Base-by-base conservation (phyloP, 23 red algal genomes). In the Gracilaria gracilis region DNA sequence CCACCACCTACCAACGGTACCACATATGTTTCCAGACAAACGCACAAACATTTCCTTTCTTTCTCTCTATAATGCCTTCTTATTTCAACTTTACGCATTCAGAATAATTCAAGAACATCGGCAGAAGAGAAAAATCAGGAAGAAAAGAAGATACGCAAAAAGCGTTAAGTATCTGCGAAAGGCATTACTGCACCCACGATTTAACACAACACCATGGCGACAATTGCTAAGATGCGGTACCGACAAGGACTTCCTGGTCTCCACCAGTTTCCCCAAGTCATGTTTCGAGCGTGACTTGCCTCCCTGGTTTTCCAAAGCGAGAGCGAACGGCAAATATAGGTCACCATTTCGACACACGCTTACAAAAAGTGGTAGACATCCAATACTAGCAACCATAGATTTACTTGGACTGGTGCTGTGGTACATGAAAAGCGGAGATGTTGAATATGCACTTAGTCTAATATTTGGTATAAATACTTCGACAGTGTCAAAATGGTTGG, bases 401-500 rank as follows among this genome's bases (percentile, higher is more conserved):
- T 49, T 85, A 32, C 47, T 67, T 20, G 61, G 17, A 20, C 31
- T 65, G 16, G 19, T 55, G 9, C 39, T 85, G 9, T 85, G 81
- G 34, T 70, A 70, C 47, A 6, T 85, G 57, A 35, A 48, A 31
- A 69, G 34, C 0, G 62, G 58, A n/a, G 81, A 38, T 85, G 62
- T 58, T 21, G 23, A 35, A 59, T 85, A 38, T 31, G n/a, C 0
- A 12, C 17, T 73, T 19, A 64, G 81, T 32, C 61, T 38, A 11
- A 70, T 72, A 27, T 85, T 85, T 49, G 59, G 59, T 20, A 46
- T 85, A 12, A 29, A 27, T 35, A 25, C 61, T 17, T 85, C 81
- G 23, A 70, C 81, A n/a, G 17, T 85, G 25, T 40, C 29, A 31
- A 17, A 47, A 42, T 85, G 81, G 81, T 54, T 85, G 39, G 13